Conservation (phyloP, 139 green algal species). For the Coelastrella sp. region DNA sequence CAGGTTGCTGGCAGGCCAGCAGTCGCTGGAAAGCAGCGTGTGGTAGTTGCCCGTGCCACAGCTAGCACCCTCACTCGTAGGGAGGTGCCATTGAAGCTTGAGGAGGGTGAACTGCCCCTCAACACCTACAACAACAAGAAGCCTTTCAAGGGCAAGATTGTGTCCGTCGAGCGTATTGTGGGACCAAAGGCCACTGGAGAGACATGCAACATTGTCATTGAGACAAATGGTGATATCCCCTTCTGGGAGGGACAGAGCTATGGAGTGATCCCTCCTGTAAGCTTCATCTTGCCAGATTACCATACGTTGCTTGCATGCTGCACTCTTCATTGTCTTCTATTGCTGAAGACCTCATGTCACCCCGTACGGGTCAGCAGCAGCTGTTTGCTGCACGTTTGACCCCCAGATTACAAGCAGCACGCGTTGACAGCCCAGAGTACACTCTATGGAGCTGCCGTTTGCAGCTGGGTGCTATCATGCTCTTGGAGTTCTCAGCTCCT, state of each 20-base stretch:
- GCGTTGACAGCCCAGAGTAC: too few relatives aligned
- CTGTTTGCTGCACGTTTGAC: too few relatives aligned
- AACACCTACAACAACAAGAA: conserved; percentile 95
- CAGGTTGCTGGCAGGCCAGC: conserved; percentile 43
- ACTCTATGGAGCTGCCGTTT: too few relatives aligned
- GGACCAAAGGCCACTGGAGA: conserved; percentile 96
- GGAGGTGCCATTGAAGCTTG: conserved; percentile 61
- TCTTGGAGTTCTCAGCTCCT: too few relatives aligned
- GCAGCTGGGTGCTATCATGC: too few relatives aligned
- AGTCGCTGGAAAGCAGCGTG: neutral
- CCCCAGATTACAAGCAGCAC: too few relatives aligned
- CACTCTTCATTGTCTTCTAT: too few relatives aligned
- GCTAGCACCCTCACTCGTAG: conserved; percentile 32
- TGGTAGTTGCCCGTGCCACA: conserved; percentile 43
- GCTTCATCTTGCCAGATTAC: too few relatives aligned
- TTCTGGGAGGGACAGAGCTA: conserved; percentile 99
- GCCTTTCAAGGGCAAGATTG: conserved; percentile 90
- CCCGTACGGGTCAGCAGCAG: too few relatives aligned
- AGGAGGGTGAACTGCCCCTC: conserved; percentile 85
- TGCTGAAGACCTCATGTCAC: too few relatives aligned
- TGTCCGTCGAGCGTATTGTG: conserved; percentile 94
- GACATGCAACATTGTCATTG: conserved; percentile 98
- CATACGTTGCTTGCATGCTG: too few relatives aligned
- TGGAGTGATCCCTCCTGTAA: conserved; percentile 95
- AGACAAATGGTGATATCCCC: conserved; percentile 95